Evolutionary conservation across 2,329 filamentous ascomycete genomes (phyloP).

Genomic region (Diaporthe ampelina): DNA sequence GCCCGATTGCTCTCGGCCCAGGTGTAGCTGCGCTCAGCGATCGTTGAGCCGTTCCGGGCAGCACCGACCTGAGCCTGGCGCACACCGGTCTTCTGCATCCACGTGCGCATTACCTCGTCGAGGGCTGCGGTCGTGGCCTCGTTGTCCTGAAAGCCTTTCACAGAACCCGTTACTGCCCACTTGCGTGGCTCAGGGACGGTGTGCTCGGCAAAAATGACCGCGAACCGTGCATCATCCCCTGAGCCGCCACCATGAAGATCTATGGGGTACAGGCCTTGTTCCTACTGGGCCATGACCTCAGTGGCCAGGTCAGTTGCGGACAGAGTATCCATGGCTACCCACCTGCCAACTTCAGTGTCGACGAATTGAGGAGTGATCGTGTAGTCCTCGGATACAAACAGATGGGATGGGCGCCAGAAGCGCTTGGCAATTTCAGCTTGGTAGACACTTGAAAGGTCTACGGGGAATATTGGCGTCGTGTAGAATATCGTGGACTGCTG

Average conservation of each 20-base stretch:
- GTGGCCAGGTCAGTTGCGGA: not conserved
- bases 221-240: not conserved
- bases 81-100: not conserved
- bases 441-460: too few relatives aligned
- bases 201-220: constrained; percentile 2
- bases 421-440: not conserved
- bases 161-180: not conserved
- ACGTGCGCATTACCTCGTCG: not conserved
- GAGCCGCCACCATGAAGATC: not conserved
- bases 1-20: not conserved
- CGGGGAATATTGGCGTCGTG: too few relatives aligned
- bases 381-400: not conserved
- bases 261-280: not conserved
- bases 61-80: not conserved
- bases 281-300: not conserved
- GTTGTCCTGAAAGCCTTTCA: not conserved
- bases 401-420: not conserved
- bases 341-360: not conserved
- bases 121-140: not conserved
- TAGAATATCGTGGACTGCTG: not conserved
- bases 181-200: not conserved
- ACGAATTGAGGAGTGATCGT: not conserved
- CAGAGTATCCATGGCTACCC: not conserved
- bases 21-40: not conserved
- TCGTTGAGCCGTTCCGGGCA: not conserved